These are phyloP conservation scores for Phytopythium litorale DNA, from an alignment of 352 stramenopile species.

Conservation along the genomic window DNA sequence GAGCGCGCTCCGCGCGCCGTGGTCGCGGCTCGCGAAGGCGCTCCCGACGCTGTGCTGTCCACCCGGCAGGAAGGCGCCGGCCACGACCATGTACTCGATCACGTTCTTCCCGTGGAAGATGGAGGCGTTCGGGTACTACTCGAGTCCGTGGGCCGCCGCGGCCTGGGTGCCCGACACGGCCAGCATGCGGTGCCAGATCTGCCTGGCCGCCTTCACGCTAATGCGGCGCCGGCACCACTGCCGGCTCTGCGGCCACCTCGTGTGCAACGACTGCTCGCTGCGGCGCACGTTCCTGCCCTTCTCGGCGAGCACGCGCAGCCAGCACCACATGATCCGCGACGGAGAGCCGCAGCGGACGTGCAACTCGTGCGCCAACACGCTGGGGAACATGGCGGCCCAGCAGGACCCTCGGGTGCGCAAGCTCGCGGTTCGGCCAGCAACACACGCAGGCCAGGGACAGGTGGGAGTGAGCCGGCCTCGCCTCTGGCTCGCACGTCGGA, in stretches of 20 bases:
- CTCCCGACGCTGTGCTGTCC: background rate
- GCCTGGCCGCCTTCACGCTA: slow-evolving; percentile 45
- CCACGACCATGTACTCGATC: slow-evolving; percentile 60
- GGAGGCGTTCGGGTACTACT: slow-evolving; percentile 65
- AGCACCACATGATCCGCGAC: slow-evolving; percentile 69
- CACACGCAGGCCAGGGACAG: slow-evolving; percentile 11
- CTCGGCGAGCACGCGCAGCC: slow-evolving; percentile 30
- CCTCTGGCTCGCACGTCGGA: slow-evolving; percentile 19
- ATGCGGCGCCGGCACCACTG: slow-evolving; percentile 84
- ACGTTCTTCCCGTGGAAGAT: slow-evolving; percentile 79
- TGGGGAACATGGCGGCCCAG: slow-evolving; percentile 61
- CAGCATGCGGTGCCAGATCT: slow-evolving; percentile 62
- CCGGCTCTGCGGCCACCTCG: slow-evolving; percentile 63
- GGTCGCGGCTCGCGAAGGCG: background rate
- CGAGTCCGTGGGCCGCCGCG: slow-evolving; percentile 54
- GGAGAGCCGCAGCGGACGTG: slow-evolving; percentile 70
- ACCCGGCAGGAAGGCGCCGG: slow-evolving; percentile 9
- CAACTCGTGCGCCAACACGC: slow-evolving; percentile 51
- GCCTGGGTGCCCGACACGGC: slow-evolving; percentile 72
- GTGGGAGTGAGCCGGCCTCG: slow-evolving; percentile 31
- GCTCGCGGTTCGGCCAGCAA: slow-evolving; percentile 27
- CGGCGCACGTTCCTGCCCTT: slow-evolving; percentile 70
- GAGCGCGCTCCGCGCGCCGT: background rate
- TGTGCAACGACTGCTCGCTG: slow-evolving; percentile 66
- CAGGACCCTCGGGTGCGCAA: slow-evolving; percentile 53